These are phyloP conservation scores for Fonsecaea nubica DNA, from an alignment of 2,329 filamentous ascomycete genomes.

Conservation along the genomic window DNA sequence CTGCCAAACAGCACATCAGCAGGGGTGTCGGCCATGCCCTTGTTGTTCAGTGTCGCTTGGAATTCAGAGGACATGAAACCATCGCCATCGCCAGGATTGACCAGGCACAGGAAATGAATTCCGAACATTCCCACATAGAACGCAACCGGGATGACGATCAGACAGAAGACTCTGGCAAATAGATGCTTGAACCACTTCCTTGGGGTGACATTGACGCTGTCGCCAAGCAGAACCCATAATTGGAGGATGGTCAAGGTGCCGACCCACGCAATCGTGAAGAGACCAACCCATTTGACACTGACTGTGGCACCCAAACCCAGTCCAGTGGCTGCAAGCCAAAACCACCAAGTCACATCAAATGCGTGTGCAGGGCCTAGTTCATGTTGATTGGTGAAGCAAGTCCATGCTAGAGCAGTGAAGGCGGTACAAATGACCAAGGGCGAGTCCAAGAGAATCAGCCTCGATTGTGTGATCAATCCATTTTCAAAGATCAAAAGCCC, in stretches of 20 bases:
- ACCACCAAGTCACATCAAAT: constrained; percentile 94
- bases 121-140: constrained; percentile 98
- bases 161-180: constrained; percentile 85
- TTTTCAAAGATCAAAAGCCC: constrained; percentile 95
- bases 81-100: constrained; percentile 95
- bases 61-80: constrained; percentile 99
- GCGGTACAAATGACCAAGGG: constrained; percentile 93
- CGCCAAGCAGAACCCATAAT: constrained; percentile 92
- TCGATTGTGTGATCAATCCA: constrained; percentile 90
- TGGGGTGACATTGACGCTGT: constrained; percentile 82
- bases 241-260: constrained; percentile 88
- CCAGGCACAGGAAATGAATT: constrained; percentile 91
- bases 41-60: constrained; percentile 94
- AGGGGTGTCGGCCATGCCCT: constrained; percentile 93
- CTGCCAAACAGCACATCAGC: constrained; percentile 91
- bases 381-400: constrained; percentile 94
- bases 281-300: constrained; percentile 98
- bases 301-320: constrained; percentile 85
- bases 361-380: constrained; percentile 88
- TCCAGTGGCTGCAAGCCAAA: constrained; percentile 89
- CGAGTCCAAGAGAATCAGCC: constrained; percentile 93
- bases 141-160: constrained; percentile 83
- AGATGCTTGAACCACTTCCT: constrained; percentile 93
- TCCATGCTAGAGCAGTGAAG: constrained; percentile 87
- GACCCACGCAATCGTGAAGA: constrained; percentile 99